Conservation (phyloP, 1,139 yeast species). For the Wickerhamomyces sp. region DNA sequence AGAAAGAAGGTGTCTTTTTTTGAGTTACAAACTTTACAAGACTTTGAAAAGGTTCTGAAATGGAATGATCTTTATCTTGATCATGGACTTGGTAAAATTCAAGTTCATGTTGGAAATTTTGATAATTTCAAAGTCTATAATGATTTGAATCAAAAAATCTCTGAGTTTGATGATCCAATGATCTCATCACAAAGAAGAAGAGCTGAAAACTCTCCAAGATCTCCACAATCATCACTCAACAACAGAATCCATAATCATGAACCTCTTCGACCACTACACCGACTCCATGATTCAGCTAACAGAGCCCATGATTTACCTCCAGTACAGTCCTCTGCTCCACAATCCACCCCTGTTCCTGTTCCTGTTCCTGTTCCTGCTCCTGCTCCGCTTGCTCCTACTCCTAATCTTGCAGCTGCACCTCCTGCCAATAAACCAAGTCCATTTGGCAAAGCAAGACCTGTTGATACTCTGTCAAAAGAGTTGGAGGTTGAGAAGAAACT, state of each 20-base stretch:
- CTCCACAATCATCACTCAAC: neutral
- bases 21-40: constrained; percentile 44
- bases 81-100: constrained; percentile 32
- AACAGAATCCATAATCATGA: neutral
- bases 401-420: constrained; percentile 27
- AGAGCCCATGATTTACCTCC: neutral
- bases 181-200: constrained; percentile 8
- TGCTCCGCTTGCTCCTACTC: constrained; percentile 13
- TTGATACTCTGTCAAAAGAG: constrained; percentile 43
- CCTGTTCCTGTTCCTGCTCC: too few relatives aligned
- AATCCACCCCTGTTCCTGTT: constrained; percentile 18
- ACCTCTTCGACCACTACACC: neutral
- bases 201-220: constrained; percentile 1
- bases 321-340: constrained; percentile 25
- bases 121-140: constrained; percentile 43
- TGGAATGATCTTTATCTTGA: constrained; percentile 20
- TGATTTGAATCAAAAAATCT: constrained; percentile 28
- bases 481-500: constrained; percentile 44
- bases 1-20: constrained; percentile 56
- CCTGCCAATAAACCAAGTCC: constrained; percentile 36
- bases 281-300: neutral
- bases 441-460: constrained; percentile 51
- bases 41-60: constrained; percentile 36
- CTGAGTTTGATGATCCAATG: constrained; percentile 22
- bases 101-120: constrained; percentile 44